Percentiles rank a stretch among this genome's conserved stretches.
Evolutionary conservation across 192 early-diverging fungal species (phyloP).

Genomic region (Coemansia sp.): DNA sequence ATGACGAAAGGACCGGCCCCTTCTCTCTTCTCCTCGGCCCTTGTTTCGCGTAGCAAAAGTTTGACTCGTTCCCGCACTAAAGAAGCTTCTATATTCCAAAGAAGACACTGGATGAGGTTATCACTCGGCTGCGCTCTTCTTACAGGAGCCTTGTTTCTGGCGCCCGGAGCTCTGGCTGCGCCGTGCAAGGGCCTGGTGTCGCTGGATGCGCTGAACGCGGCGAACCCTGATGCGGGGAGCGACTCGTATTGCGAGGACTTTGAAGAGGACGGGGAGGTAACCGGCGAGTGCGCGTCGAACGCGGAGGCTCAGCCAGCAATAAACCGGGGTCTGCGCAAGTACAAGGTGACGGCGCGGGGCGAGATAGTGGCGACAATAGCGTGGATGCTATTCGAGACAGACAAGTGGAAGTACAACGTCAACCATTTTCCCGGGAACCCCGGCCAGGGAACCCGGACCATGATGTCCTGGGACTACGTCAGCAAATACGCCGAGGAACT

Average conservation of each 20-base stretch:
- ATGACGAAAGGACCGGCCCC: too few relatives aligned
- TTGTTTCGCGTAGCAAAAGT: too few relatives aligned
- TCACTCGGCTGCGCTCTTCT: too few relatives aligned
- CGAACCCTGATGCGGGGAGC: background rate
- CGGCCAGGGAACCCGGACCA: slow-evolving; percentile 24
- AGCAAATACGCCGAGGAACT: slow-evolving; percentile 15
- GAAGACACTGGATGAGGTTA: too few relatives aligned
- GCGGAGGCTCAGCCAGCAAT: slow-evolving; percentile 8
- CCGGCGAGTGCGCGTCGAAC: slow-evolving; percentile 22
- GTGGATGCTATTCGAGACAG: slow-evolving; percentile 22
- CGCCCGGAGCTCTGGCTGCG: too few relatives aligned
- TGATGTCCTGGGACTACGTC: slow-evolving; percentile 22
- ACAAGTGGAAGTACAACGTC: slow-evolving; percentile 25
- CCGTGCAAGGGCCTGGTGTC: background rate
- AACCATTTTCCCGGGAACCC: slow-evolving; percentile 12
- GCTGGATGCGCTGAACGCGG: background rate
- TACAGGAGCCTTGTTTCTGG: too few relatives aligned
- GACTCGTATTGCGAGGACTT: background rate
- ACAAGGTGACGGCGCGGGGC: slow-evolving; percentile 9
- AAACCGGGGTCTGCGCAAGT: slow-evolving; percentile 22
- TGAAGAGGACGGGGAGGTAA: background rate
- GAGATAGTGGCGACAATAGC: slow-evolving; percentile 29
- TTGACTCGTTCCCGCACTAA: too few relatives aligned
- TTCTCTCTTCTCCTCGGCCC: too few relatives aligned
- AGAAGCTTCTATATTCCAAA: too few relatives aligned